A percentile compares a stretch with the other conserved stretches of the same genome.
Conservation (phyloP, 331 rosid species). For the Ulmus americana region DNA sequence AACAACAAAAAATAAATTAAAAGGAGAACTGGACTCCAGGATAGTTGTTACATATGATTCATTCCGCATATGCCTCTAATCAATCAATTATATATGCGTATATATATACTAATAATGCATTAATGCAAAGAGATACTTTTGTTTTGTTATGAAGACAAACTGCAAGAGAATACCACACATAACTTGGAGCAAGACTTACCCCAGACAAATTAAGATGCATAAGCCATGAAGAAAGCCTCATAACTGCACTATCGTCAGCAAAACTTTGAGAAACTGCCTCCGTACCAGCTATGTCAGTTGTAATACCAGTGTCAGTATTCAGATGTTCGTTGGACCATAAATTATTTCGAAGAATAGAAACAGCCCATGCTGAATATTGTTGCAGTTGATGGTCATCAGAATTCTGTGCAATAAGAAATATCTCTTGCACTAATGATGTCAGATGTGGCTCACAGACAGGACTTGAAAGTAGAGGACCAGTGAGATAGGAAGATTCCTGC, state of each 20-base stretch:
- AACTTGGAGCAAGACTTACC: constrained; percentile 38
- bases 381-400: constrained; percentile 67
- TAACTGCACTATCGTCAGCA: constrained; percentile 60
- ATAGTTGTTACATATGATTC: neutral
- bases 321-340: constrained; percentile 54
- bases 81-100: neutral
- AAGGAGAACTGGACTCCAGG: neutral
- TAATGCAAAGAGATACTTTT: neutral
- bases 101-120: neutral
- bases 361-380: constrained; percentile 85
- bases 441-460: constrained; percentile 51
- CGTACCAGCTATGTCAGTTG: constrained; percentile 33
- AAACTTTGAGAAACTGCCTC: constrained; percentile 53
- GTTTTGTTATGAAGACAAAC: neutral
- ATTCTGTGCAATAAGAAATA: constrained; percentile 87
- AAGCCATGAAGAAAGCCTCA: constrained; percentile 67
- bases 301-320: constrained; percentile 30
- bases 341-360: constrained; percentile 60
- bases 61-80: neutral
- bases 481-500: constrained; percentile 55
- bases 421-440: constrained; percentile 75
- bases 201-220: constrained; percentile 46
- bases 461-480: constrained; percentile 64
- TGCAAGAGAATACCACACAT: neutral
- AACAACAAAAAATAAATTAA: neutral